These are phyloP conservation scores for Cotoneaster glaucophyllus DNA, from an alignment of 306 rosid species.

Conservation along the genomic window DNA sequence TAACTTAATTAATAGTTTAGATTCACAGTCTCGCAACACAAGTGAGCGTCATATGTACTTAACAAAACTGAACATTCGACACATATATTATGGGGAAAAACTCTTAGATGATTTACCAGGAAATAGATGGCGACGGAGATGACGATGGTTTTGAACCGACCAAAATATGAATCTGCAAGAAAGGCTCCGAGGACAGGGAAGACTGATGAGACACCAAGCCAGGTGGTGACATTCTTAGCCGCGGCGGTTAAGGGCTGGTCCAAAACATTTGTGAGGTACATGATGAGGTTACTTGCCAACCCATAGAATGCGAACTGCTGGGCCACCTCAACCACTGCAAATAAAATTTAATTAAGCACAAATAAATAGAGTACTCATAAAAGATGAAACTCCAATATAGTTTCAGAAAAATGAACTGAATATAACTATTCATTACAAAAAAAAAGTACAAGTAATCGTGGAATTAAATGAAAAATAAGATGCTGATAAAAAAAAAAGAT, in stretches of 20 bases:
- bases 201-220: conserved; percentile 50
- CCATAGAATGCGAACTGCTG: conserved; percentile 32
- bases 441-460: neutral
- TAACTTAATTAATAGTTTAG: no score
- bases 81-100: no score
- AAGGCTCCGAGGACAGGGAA: conserved; percentile 59
- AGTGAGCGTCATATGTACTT: no score
- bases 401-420: neutral
- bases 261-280: conserved; percentile 34
- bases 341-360: neutral
- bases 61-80: neutral
- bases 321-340: conserved; percentile 36
- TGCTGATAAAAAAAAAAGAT: neutral
- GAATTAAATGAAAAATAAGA: neutral
- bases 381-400: neutral
- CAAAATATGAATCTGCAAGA: conserved; percentile 41
- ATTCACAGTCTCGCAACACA: no score
- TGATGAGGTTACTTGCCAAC: conserved; percentile 18
- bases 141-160: conserved; percentile 18
- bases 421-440: no score
- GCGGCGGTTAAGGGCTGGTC: conserved; percentile 38
- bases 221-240: conserved; percentile 49
- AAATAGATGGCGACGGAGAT: no score
- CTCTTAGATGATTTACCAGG: neutral
- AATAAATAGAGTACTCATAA: neutral